Base-by-base conservation (phyloP, 2,329 filamentous ascomycete species). In the Beauveria asiatica region DNA sequence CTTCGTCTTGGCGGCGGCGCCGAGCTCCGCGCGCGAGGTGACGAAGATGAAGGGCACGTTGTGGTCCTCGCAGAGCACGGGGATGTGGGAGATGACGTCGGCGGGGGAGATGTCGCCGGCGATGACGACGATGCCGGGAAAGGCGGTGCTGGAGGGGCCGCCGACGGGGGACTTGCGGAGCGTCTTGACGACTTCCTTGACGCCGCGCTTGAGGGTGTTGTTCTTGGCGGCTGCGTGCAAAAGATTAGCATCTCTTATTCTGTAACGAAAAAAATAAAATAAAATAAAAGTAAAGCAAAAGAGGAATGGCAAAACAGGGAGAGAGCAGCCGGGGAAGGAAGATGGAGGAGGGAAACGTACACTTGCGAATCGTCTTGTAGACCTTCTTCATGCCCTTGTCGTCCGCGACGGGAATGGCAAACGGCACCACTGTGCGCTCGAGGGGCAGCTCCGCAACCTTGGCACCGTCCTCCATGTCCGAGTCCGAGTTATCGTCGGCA, bases 151-250 rank as follows among this genome's bases (percentile, higher is more conserved):
- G 65, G 84, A 82, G 62, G 85, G 82, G n/a, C 85, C 83, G 61
- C 70, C 83, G 67, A 84, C 75, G 61, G 89, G 82, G 16, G 91
- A 93, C 80, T 97, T 97, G 80, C 94, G 92, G 68, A 99, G 89
- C 39, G 92, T 89, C 80, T 99, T 99, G 79, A 97, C 92, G 72
- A 96, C 93, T 79, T 99, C 94, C 78, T 99, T 99, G 66, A 99
- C 94, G 72, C 94, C 94, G 72, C 94, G 92, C 80, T 96, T 96
- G 72, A 99, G 89, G 62, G 90, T 89, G 79, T 95, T 95, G 78
- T 91, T 86, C 78, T 96, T 96, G 69, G 94, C 92, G 67, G 93
- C 94, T 97, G 75, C 61, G 27, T 7, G 11, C 33, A 37, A 23
- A 16, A 1, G 11, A 13, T 37, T 13, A 37, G 33, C 33, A 37